Conservation (phyloP, 257 asterid genomes). For the Solanum rostratum region DNA sequence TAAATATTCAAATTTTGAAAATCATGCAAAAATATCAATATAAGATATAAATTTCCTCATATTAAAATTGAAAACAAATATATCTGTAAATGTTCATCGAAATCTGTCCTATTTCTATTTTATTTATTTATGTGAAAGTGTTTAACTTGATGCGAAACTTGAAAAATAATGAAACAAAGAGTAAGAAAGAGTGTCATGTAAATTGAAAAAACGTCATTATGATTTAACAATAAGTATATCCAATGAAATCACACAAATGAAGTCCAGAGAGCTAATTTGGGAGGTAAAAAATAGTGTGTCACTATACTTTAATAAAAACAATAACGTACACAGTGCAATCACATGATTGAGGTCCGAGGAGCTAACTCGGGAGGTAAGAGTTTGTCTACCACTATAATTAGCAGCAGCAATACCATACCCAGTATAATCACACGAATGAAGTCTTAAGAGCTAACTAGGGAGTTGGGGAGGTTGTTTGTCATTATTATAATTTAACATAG, state of each 20-base stretch:
- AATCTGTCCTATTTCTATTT: background rate
- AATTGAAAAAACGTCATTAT: background rate
- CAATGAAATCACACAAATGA: background rate
- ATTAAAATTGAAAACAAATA: too few species aligned
- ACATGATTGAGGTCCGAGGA: background rate
- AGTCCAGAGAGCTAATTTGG: accelerated
- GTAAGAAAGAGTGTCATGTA: background rate
- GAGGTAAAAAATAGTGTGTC: too few species aligned
- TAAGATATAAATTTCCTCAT: too few species aligned
- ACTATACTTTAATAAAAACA: too few species aligned
- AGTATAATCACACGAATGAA: background rate
- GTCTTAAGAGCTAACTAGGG: background rate
- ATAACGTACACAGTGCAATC: too few species aligned
- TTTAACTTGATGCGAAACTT: background rate
- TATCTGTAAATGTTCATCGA: background rate
- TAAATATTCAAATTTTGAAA: too few species aligned
- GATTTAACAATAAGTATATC: background rate
- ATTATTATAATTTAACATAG: background rate
- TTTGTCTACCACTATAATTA: background rate
- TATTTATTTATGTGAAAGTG: background rate
- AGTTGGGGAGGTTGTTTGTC: background rate
- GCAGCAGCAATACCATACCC: background rate
- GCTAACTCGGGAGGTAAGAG: accelerated
- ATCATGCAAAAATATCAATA: too few species aligned
- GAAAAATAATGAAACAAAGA: background rate